Evolutionary conservation across 345 rosid genomes (phyloP).

Genomic region (Leavenworthia alabamica): DNA sequence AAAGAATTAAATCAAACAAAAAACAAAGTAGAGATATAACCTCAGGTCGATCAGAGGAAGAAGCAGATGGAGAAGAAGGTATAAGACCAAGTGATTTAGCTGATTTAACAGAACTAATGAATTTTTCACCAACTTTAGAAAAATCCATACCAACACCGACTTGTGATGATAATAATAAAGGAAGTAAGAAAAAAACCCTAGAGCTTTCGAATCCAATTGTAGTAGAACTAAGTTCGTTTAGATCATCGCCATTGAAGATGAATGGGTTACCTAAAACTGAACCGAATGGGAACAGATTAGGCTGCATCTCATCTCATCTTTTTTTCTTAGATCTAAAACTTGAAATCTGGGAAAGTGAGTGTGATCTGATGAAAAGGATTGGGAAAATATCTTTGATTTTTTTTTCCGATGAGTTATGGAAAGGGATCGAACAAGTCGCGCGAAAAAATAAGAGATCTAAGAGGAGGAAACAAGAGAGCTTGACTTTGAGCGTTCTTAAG

Average conservation of each 20-base stretch:
- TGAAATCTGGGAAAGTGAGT: conserved; percentile 23
- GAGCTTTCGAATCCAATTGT: conserved; percentile 67
- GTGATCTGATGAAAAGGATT: background rate
- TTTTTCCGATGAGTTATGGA: no score
- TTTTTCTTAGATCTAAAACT: background rate
- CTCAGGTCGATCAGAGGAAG: conserved; percentile 79
- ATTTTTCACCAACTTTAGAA: conserved; percentile 83
- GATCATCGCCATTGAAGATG: conserved; percentile 47
- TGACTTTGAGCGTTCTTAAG: no score
- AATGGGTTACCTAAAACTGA: conserved; percentile 54
- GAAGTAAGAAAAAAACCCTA: conserved; percentile 76
- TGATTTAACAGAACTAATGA: conserved; percentile 87
- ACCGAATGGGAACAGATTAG: conserved; percentile 61
- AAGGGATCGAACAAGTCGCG: no score
- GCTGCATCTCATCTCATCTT: conserved; percentile 62
- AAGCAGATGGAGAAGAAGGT: conserved; percentile 43
- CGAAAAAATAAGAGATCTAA: no score
- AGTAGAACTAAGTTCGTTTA: conserved; percentile 35
- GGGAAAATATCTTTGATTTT: no score
- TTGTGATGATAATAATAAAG: conserved; percentile 65
- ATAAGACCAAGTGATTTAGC: conserved; percentile 86
- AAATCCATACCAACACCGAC: conserved; percentile 78
- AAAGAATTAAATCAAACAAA: no score
- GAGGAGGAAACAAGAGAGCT: no score
- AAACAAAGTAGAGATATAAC: conserved; percentile 41